Conservation (phyloP, 257 asterid genomes). For the Solanum sitiens region DNA sequence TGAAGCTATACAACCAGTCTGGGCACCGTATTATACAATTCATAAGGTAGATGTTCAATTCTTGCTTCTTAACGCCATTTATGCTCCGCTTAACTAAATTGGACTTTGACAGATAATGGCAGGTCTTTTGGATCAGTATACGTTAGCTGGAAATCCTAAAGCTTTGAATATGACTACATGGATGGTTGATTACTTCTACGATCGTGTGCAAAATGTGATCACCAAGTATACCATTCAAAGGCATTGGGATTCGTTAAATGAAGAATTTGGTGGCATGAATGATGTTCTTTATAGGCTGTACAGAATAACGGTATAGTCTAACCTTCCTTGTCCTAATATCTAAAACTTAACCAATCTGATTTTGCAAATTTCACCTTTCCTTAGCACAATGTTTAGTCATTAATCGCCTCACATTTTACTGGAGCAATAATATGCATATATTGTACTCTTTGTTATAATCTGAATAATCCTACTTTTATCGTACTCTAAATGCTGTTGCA, state of each 20-base stretch:
- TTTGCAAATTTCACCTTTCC: not conserved
- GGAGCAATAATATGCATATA: not conserved
- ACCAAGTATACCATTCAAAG: conserved; percentile 46
- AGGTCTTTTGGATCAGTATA: conserved; percentile 81
- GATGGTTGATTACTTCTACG: conserved; percentile 83
- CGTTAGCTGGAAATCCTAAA: conserved; percentile 39
- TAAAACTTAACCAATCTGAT: not conserved
- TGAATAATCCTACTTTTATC: not conserved
- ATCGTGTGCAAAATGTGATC: conserved; percentile 71
- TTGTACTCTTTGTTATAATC: not conserved
- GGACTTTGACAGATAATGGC: conserved; percentile 51
- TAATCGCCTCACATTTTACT: not conserved
- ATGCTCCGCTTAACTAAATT: not conserved
- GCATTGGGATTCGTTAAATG: conserved; percentile 74
- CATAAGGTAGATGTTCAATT: conserved; percentile 44
- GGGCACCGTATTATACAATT: conserved; percentile 96
- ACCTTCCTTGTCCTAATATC: not conserved
- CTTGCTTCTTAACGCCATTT: not conserved
- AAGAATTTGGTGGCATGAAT: conserved; percentile 96
- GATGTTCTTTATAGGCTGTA: conserved; percentile 73
- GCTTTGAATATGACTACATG: conserved; percentile 40
- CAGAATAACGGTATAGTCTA: conserved; percentile 42
- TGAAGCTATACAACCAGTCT: conserved; percentile 54
- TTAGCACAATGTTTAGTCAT: not conserved
- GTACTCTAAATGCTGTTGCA: conserved; percentile 13